phyloP scores from a whole-genome alignment of 495 filamentous ascomycete genomes.

The Poronia punctata region DNA sequence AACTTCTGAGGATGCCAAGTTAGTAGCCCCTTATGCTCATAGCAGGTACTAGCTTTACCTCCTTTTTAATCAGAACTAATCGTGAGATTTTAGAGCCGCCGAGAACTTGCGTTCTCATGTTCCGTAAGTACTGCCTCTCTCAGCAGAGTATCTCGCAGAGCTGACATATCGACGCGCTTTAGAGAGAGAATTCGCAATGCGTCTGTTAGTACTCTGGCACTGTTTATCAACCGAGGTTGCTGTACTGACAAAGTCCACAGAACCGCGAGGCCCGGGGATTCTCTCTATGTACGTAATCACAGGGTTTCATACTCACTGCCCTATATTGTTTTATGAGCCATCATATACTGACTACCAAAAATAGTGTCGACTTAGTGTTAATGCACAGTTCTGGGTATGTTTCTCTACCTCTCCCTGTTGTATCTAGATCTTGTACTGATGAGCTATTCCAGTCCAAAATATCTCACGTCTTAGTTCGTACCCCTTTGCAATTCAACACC shows the following conservation, averaged over 20 bases:
- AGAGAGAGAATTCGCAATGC: conserved; percentile 32
- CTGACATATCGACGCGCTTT: background rate
- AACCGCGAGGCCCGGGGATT: conserved; percentile 66
- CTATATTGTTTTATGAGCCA: no score
- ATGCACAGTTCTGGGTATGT: conserved; percentile 79
- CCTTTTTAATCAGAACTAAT: background rate
- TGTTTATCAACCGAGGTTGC: background rate
- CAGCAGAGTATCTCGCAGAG: background rate
- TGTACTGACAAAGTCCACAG: conserved; percentile 3
- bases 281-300: conserved; percentile 52
- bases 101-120: conserved; percentile 80
- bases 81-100: conserved; percentile 42
- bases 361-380: conserved; percentile 68
- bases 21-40: conserved; percentile 1
- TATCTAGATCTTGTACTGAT: background rate
- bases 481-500: background rate
- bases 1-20: conserved; percentile 67
- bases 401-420: background rate
- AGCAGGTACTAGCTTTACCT: no score
- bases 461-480: conserved; percentile 60
- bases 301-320: background rate
- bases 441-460: conserved; percentile 49
- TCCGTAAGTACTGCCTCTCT: conserved; percentile 34
- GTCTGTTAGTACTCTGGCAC: conserved; percentile 13
- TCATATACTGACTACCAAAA: conserved; percentile 1